Evolutionary conservation across 2,329 filamentous ascomycete genomes (phyloP).

Genomic region (Furcasterigmium sp.): DNA sequence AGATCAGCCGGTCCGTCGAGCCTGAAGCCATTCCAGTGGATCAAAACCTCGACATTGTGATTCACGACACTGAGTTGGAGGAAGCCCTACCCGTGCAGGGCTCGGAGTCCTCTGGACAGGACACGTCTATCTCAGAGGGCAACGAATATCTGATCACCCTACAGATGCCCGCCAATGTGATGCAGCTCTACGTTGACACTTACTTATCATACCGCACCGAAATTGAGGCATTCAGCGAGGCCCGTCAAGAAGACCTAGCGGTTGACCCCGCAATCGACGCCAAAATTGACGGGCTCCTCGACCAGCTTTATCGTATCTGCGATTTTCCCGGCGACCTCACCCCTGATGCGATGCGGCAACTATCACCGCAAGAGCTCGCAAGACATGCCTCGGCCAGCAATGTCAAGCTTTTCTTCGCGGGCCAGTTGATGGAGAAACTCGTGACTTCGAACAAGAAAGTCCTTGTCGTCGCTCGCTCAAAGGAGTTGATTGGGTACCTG

Average conservation of each 20-base stretch:
- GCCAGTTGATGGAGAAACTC: conserved; percentile 45
- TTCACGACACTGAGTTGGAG: conserved; percentile 4
- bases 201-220: conserved; percentile 36
- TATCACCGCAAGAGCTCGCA: conserved; percentile 36
- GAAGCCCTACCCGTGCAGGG: conserved; percentile 6
- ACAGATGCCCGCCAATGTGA: conserved; percentile 47
- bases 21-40: conserved; percentile 10
- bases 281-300: conserved; percentile 47
- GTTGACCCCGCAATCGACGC: conserved; percentile 28
- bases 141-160: conserved; percentile 50
- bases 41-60: conserved; percentile 8
- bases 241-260: conserved; percentile 4
- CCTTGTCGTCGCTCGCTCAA: conserved; percentile 47
- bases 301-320: conserved; percentile 46
- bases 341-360: conserved; percentile 30
- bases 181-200: conserved; percentile 46
- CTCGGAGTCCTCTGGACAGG: not conserved
- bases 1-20: conserved; percentile 25
- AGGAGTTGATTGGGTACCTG: conserved; percentile 45
- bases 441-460: conserved; percentile 34
- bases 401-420: conserved; percentile 55
- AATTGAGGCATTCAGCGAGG: conserved; percentile 38
- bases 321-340: conserved; percentile 50
- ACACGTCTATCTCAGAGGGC: conserved; percentile 13
- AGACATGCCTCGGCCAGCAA: conserved; percentile 53